Percentiles rank a stretch among this genome's conserved stretches.
Conservation (phyloP, 2,329 filamentous ascomycete genomes). For the Monilinia polystroma region DNA sequence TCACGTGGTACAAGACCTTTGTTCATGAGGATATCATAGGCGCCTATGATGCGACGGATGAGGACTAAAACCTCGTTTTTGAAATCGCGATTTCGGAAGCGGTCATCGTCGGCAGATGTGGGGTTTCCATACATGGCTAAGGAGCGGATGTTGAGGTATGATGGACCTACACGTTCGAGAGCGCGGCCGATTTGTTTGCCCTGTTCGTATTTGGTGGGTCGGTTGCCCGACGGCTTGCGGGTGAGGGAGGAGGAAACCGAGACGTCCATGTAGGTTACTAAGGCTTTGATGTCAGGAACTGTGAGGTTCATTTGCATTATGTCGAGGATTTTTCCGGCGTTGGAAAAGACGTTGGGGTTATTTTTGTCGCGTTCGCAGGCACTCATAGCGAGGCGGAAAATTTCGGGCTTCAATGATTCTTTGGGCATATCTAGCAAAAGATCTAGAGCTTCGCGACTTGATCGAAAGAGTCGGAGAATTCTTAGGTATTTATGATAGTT, state of each 20-base stretch:
- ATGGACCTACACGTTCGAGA: conserved; percentile 46
- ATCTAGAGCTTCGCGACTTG: conserved; percentile 60
- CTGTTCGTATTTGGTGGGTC: conserved; percentile 10
- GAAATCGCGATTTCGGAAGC: background rate
- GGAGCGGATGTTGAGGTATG: conserved; percentile 36
- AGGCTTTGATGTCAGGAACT: conserved; percentile 50
- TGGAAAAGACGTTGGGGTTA: conserved; percentile 66
- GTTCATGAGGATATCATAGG: conserved; percentile 39
- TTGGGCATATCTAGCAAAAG: conserved; percentile 57
- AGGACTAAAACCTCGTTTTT: conserved; percentile 29
- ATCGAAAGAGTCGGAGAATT: conserved; percentile 62
- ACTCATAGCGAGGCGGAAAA: conserved; percentile 71
- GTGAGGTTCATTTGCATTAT: conserved; percentile 53
- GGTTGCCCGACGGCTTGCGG: conserved; percentile 45
- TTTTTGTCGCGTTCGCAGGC: conserved; percentile 74
- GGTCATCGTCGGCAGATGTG: background rate
- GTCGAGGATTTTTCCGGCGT: conserved; percentile 64
- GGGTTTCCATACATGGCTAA: conserved; percentile 31
- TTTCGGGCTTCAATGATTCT: conserved; percentile 48
- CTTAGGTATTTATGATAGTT: conserved; percentile 70
- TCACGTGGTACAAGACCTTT: conserved; percentile 34
- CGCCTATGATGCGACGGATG: conserved; percentile 38
- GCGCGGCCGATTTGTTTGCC: conserved; percentile 53
- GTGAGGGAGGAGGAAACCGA: conserved; percentile 43
- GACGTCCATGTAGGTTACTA: conserved; percentile 57